phyloP scores from a whole-genome alignment of 495 filamentous ascomycete species.

The Aspergillus carlsbadensis region DNA sequence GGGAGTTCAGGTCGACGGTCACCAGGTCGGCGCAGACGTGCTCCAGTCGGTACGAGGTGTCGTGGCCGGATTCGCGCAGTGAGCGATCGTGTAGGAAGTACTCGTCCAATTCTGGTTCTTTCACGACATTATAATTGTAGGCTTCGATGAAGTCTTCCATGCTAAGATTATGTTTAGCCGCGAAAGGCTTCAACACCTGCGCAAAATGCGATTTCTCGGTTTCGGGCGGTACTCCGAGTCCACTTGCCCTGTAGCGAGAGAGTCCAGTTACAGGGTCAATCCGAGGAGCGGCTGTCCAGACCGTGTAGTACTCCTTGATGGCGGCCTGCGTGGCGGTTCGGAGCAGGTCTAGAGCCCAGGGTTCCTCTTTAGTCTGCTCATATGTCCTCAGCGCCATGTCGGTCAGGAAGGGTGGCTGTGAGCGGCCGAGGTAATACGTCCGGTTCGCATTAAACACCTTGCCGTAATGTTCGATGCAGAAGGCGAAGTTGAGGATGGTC shows the following conservation, averaged over 20 bases:
- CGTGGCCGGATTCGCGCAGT: constrained; percentile 94
- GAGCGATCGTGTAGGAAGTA: constrained; percentile 96
- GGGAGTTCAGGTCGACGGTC: constrained; percentile 89
- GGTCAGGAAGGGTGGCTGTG: constrained; percentile 94
- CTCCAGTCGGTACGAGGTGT: constrained; percentile 91
- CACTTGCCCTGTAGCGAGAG: constrained; percentile 82
- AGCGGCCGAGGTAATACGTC: constrained; percentile 88
- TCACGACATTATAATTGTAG: constrained; percentile 74
- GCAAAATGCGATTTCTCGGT: constrained; percentile 86
- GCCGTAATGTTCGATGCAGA: constrained; percentile 96
- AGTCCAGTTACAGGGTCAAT: constrained; percentile 78
- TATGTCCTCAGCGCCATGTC: constrained; percentile 94
- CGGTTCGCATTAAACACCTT: constrained; percentile 98
- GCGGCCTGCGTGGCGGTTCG: constrained; percentile 76
- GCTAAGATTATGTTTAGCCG: constrained; percentile 74
- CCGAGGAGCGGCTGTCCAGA: constrained; percentile 82
- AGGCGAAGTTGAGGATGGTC: constrained; percentile 94
- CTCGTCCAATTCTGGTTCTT: constrained; percentile 85
- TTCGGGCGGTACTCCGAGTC: constrained; percentile 90
- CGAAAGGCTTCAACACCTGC: constrained; percentile 83
- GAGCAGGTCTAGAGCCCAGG: constrained; percentile 74
- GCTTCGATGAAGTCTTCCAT: constrained; percentile 80
- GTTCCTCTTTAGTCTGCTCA: constrained; percentile 79
- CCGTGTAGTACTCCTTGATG: constrained; percentile 92
- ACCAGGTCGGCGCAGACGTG: constrained; percentile 82